Evolutionary conservation across 164 flowering plant genomes (phyloP).

Genomic region (Pachysandra terminalis): DNA sequence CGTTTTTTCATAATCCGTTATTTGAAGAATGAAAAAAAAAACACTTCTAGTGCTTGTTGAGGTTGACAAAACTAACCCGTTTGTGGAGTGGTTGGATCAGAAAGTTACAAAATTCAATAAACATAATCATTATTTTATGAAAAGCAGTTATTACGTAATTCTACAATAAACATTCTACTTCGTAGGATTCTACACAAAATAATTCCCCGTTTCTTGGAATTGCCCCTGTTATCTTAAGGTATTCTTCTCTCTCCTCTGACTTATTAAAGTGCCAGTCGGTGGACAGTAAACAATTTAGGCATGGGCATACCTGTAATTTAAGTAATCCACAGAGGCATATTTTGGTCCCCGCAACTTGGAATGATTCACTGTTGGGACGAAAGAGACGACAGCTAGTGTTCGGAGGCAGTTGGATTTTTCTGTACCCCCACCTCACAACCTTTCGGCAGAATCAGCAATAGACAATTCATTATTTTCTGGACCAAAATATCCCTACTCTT

Average conservation of each 20-base stretch:
- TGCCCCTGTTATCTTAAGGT: neutral
- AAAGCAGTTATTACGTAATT: slow-evolving; percentile 20
- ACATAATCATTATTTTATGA: slow-evolving; percentile 2
- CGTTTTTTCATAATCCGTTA: too few species aligned
- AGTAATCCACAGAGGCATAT: neutral
- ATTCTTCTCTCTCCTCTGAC: neutral
- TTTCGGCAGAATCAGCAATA: too few species aligned
- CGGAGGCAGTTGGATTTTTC: slow-evolving; percentile 31
- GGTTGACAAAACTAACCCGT: slow-evolving; percentile 29
- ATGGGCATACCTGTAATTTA: neutral
- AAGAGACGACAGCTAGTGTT: slow-evolving; percentile 20
- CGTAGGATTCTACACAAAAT: slow-evolving; percentile 26
- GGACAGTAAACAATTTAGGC: too few species aligned
- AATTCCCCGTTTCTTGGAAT: slow-evolving; percentile 7
- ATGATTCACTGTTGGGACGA: slow-evolving; percentile 16
- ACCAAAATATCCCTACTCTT: too few species aligned
- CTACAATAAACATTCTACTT: slow-evolving; percentile 3
- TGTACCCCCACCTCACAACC: too few species aligned
- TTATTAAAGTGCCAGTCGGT: neutral
- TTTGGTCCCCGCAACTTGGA: slow-evolving; percentile 29
- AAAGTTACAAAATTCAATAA: slow-evolving; percentile 11
- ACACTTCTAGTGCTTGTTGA: slow-evolving; percentile 31
- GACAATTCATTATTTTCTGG: too few species aligned
- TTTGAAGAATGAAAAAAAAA: neutral
- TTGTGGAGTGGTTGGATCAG: slow-evolving; percentile 33